phyloP scores from a whole-genome alignment of 306 rosid genomes.

The Albizia julibrissin region DNA sequence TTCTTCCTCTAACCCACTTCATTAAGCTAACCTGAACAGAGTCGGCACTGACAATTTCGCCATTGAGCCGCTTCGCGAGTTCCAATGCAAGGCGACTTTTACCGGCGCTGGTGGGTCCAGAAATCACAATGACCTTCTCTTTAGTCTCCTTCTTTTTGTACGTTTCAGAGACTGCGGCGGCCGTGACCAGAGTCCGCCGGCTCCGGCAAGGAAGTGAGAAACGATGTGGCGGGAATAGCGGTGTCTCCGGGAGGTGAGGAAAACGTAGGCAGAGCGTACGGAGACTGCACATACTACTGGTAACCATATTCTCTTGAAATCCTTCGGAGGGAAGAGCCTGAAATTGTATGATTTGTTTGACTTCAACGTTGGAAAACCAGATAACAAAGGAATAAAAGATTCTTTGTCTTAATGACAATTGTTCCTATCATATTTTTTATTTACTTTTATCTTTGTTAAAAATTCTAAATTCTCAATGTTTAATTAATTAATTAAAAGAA shows the following conservation, averaged over 20 bases:
- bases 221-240: constrained; percentile 26
- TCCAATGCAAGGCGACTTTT: constrained; percentile 83
- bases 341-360: neutral
- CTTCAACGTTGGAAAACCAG: too few relatives aligned
- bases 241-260: constrained; percentile 26
- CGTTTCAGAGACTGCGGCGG: constrained; percentile 35
- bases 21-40: constrained; percentile 72
- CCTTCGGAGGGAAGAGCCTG: neutral
- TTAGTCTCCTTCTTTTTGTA: constrained; percentile 43
- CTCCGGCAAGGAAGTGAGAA: constrained; percentile 29
- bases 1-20: neutral
- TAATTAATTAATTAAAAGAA: too few relatives aligned
- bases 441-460: too few relatives aligned
- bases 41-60: constrained; percentile 91
- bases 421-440: neutral
- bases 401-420: too few relatives aligned
- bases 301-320: constrained; percentile 33
- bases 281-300: constrained; percentile 43
- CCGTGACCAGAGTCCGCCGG: constrained; percentile 34
- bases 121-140: constrained; percentile 75
- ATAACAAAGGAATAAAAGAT: neutral
- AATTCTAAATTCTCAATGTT: too few relatives aligned
- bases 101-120: constrained; percentile 93
- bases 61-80: constrained; percentile 85
- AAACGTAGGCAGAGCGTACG: constrained; percentile 47